Base-by-base conservation (phyloP, 139 green algal species). In the Chlorella sp. region DNA sequence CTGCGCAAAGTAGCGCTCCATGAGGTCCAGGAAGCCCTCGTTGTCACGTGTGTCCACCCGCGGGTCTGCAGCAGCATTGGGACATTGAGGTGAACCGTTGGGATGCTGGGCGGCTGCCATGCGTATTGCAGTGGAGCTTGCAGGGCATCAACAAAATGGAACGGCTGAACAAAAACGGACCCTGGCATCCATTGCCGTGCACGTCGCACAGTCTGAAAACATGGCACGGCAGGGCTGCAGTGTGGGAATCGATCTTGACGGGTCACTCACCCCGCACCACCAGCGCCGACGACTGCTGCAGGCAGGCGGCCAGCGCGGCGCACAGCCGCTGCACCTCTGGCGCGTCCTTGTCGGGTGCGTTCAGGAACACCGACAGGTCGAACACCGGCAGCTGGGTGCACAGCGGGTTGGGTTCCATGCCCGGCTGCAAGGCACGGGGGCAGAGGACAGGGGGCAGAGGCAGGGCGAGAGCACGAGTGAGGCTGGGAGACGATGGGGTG, bases 1-100 rank as follows among this genome's bases (percentile, higher is more conserved):
- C 51, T 60, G 51, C 17, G 13, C 81, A 71, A 98, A 98, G 80
- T 98, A 98, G 62, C 55, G 28, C 89, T 98, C 96, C 91, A 98
- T 92, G 79, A 95, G 89, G 84, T 96, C 89, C 4, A 98, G 74
- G 76, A 98, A 98, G 30, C 15, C 16, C 56, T 94, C 88, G 57
- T 95, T 97, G 67, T 96, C 88, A 1, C 65, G 80, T 9, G 39
- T 44, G 51, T 88, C 28, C 5, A 95, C 94, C 1, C 96, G 90
- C 0, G 92, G 94, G 85, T 98, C 96, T 9, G 51, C 51, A 15
- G 11, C 51, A 23, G 12, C 2, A 20, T 15, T n/a, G n/a, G n/a
- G n/a, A n/a, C n/a, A n/a, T n/a, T n/a, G n/a, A n/a, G n/a, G n/a
- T n/a, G n/a, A n/a, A n/a, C n/a, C n/a, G n/a, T n/a, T n/a, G 44